phyloP scores from a whole-genome alignment of 305 asterid genomes.

The Stenogyne calaminthoides region DNA sequence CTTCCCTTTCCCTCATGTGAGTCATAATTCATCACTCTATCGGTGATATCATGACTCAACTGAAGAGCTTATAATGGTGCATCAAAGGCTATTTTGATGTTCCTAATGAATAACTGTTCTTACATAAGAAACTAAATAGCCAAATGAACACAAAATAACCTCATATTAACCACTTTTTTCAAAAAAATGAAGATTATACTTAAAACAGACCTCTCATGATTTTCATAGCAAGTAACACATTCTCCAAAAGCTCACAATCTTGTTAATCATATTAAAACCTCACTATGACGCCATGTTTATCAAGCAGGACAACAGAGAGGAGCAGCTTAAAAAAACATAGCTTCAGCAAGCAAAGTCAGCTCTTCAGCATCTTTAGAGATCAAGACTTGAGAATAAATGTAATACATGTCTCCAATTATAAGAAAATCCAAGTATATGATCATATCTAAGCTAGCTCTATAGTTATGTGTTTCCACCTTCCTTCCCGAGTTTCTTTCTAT shows the following conservation, averaged over 20 bases:
- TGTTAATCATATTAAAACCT: neutral
- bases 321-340: neutral
- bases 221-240: neutral
- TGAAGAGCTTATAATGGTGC: neutral
- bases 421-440: neutral
- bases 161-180: neutral
- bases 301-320: neutral
- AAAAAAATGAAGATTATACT: neutral
- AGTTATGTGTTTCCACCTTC: slow-evolving; percentile 22
- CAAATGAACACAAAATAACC: neutral
- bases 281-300: neutral
- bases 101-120: neutral
- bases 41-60: neutral
- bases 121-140: neutral
- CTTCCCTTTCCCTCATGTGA: neutral
- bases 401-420: slow-evolving; percentile 6
- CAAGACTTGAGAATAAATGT: slow-evolving; percentile 12
- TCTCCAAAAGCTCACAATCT: neutral
- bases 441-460: neutral
- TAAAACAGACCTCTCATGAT: neutral
- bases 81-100: neutral
- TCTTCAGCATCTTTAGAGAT: neutral
- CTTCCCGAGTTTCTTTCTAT: slow-evolving; percentile 8
- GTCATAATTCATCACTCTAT: neutral
- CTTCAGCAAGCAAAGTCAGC: neutral